A percentile compares a stretch with the other conserved stretches of the same genome.
phyloP scores from a whole-genome alignment of 805 yeast species.

The Monosporozyma aquatica region DNA sequence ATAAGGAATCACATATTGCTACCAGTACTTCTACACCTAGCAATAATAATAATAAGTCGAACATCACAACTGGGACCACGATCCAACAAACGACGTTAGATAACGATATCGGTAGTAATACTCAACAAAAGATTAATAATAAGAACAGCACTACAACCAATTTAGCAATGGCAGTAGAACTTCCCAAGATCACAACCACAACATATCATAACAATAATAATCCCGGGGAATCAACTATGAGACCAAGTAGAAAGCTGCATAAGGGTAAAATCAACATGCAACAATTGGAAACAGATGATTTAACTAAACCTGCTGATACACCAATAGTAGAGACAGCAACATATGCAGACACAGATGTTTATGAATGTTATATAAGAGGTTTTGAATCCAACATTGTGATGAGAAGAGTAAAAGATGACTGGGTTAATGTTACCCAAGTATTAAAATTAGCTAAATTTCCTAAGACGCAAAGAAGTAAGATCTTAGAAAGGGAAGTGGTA shows the following conservation, averaged over 20 bases:
- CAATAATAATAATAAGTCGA: background rate
- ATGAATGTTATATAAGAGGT: constrained; percentile 57
- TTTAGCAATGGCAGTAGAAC: background rate
- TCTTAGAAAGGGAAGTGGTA: constrained; percentile 67
- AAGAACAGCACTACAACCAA: background rate
- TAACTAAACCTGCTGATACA: background rate
- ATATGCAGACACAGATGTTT: constrained; percentile 44
- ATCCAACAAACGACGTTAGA: too few species aligned
- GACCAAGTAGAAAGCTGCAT: too few species aligned
- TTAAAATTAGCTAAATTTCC: constrained; percentile 69
- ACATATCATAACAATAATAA: background rate
- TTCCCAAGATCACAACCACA: constrained; percentile 4
- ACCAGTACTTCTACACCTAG: background rate
- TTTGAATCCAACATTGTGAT: constrained; percentile 37
- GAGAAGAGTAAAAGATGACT: constrained; percentile 84
- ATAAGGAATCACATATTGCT: background rate
- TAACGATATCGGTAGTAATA: background rate
- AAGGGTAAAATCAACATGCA: background rate
- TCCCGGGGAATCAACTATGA: too few species aligned
- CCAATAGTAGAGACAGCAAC: constrained; percentile 33
- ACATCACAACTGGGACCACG: too few species aligned
- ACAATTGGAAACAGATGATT: background rate
- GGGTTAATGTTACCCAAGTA: constrained; percentile 88
- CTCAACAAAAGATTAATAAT: too few species aligned
- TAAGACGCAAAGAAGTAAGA: constrained; percentile 69